Conservation (phyloP, 2,329 filamentous ascomycete species). For the Paramyrothecium roridum region DNA sequence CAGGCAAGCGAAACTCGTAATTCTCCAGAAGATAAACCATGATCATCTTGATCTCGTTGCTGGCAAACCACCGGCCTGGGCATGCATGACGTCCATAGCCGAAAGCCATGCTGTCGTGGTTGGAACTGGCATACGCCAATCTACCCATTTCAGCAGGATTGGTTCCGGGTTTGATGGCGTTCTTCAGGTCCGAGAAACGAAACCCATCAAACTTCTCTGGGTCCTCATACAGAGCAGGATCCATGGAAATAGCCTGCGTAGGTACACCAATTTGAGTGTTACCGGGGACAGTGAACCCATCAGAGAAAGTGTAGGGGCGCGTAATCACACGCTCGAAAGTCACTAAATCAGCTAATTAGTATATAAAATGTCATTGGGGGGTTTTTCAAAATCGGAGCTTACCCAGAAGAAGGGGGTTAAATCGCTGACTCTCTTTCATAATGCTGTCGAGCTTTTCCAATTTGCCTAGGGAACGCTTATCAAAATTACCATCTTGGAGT, state of each 20-base stretch:
- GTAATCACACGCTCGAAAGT: conserved; percentile 37
- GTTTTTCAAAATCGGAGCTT: background rate
- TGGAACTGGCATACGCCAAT: conserved; percentile 28
- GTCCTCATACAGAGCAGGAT: background rate
- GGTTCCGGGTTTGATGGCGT: background rate
- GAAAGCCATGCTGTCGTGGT: conserved; percentile 28
- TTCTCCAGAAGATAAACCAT: conserved; percentile 25
- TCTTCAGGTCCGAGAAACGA: background rate
- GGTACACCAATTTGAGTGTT: background rate
- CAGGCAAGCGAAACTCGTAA: background rate
- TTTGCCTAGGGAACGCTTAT: conserved; percentile 5
- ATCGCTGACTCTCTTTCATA: conserved; percentile 40
- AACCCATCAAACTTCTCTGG: background rate
- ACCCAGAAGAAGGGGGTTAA: conserved; percentile 24
- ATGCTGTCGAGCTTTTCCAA: conserved; percentile 42
- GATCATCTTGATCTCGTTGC: conserved; percentile 39
- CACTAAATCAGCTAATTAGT: conserved; percentile 16
- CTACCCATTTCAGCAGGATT: conserved; percentile 20
- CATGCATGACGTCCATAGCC: conserved; percentile 34
- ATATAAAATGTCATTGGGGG: too few relatives aligned
- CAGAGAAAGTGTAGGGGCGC: background rate
- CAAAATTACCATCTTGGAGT: background rate
- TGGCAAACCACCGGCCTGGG: conserved; percentile 39
- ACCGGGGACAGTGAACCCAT: background rate
- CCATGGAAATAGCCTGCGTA: background rate